Base-by-base conservation (phyloP, 768 basidiomycete species). In the Clathrus columnatus region DNA sequence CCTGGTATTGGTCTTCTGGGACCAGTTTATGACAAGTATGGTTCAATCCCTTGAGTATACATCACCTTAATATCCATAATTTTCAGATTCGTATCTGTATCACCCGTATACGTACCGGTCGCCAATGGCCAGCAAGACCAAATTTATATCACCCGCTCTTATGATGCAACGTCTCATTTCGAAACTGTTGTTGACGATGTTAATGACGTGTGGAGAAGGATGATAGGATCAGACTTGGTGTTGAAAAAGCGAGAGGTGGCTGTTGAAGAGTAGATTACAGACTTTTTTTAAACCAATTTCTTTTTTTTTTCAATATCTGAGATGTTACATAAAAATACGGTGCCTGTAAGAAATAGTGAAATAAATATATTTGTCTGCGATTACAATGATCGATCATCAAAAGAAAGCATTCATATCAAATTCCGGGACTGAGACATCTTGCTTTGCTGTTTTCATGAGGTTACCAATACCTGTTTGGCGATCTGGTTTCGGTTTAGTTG, bases 131-230 rank as follows among this genome's bases (percentile, higher is more conserved):
- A 79, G 59, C 71, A 74, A 45, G 94, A 99, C 75, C 88, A 91
- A 68, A 90, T 99, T 68, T 99, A 89, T 76, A 84, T 99, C 73
- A 99, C 96, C 53, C 87, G 87, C 54, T 96, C 93, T 16, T 99
- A 98, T 72, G 96, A 99, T 67, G 95, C 96, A 7, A 97, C 96
- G 10, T 93, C 91, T 26, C 96, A 99, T 73, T 98, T 99, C 68
- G 96, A 99, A 77, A 96, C 91, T 24, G 94, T 98, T 47, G 91
- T 95, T 23, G 92, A 97, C 50, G 95, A 99, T 58, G 96, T 99
- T 32, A 85, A 87, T 59, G 89, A 97, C 69, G 91, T 98, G 42
- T 99, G 92, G 91, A 84, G 86, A 75, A 79, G 94, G 53, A 83
- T 95, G 51, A 75, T 78, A 2, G 91, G 88, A 49, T 74, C 73